A percentile compares a stretch with the other conserved stretches of the same genome.
phyloP scores from a whole-genome alignment of 352 stramenopile species.

The Phytophthora ohioensis region DNA sequence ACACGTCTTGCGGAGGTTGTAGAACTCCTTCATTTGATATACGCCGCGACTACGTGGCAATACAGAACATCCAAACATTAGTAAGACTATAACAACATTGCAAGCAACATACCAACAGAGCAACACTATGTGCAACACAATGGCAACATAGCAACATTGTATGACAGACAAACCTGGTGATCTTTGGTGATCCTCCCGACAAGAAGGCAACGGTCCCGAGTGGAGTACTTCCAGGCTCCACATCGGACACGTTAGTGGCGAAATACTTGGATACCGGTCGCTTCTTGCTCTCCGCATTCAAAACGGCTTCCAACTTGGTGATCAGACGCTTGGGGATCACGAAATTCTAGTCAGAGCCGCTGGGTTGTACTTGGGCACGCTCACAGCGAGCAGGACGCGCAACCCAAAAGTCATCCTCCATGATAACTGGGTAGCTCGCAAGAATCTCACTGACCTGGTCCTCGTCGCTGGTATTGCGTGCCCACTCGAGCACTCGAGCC shows the following conservation, averaged over 20 bases:
- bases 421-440: slow-evolving; percentile 6
- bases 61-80: not conserved
- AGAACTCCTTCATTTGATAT: slow-evolving; percentile 4
- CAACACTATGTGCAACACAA: not conserved
- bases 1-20: slow-evolving; percentile 6
- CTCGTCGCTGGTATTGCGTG: not conserved
- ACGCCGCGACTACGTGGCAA: not conserved
- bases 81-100: slow-evolving; percentile 2
- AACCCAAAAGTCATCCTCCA: slow-evolving; percentile 7
- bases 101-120: slow-evolving; percentile 1
- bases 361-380: not conserved
- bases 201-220: slow-evolving; percentile 14
- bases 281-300: slow-evolving; percentile 5
- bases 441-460: not conserved
- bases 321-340: slow-evolving; percentile 4
- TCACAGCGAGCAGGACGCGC: not conserved
- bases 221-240: slow-evolving; percentile 3
- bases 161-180: slow-evolving; percentile 14
- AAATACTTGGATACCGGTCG: slow-evolving; percentile 4
- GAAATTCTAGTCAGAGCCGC: slow-evolving; percentile 15
- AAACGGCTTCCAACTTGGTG: slow-evolving; percentile 1
- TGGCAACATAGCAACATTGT: not conserved
- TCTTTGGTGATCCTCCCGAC: not conserved
- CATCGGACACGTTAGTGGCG: not conserved
- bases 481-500: not conserved